Percentiles rank a stretch among this genome's conserved stretches.
phyloP scores from a whole-genome alignment of 352 stramenopile genomes.

The Phytophthora macrochlamydospora region DNA sequence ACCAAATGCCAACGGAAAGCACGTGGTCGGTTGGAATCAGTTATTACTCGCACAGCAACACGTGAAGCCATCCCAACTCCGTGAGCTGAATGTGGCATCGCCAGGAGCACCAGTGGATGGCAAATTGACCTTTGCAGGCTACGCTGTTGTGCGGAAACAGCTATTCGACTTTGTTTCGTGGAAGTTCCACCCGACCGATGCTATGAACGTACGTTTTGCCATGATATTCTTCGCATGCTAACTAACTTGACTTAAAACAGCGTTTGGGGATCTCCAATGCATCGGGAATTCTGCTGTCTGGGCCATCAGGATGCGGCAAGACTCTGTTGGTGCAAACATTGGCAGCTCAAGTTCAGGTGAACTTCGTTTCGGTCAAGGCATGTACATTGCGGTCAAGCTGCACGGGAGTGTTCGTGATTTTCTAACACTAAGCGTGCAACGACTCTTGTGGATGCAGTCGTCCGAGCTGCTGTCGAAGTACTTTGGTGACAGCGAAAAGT shows the following conservation, averaged over 20 bases:
- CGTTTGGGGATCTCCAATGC: constrained; percentile 66
- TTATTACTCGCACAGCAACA: constrained; percentile 57
- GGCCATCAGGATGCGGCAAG: constrained; percentile 84
- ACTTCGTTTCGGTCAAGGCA: constrained; percentile 87
- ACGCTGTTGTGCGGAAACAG: constrained; percentile 57
- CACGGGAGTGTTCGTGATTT: background rate
- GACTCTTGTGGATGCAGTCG: constrained; percentile 39
- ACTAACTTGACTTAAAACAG: constrained; percentile 32
- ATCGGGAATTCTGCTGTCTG: constrained; percentile 79
- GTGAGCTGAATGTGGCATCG: constrained; percentile 73
- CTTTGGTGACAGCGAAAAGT: constrained; percentile 86
- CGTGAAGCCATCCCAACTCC: constrained; percentile 76
- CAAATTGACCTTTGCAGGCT: constrained; percentile 63
- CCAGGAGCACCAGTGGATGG: constrained; percentile 31
- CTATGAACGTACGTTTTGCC: constrained; percentile 58
- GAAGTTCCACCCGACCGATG: constrained; percentile 65
- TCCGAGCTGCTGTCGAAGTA: constrained; percentile 88
- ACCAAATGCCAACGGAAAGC: background rate
- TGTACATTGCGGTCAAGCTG: background rate
- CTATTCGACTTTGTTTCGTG: constrained; percentile 70
- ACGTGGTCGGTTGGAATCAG: constrained; percentile 43
- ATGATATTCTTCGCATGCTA: constrained; percentile 3
- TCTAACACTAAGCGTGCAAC: background rate
- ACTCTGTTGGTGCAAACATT: constrained; percentile 75
- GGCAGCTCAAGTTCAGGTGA: constrained; percentile 63